Evolutionary conservation across 2,329 filamentous ascomycete genomes (phyloP).

Genomic region (Colletotrichum trifolii): DNA sequence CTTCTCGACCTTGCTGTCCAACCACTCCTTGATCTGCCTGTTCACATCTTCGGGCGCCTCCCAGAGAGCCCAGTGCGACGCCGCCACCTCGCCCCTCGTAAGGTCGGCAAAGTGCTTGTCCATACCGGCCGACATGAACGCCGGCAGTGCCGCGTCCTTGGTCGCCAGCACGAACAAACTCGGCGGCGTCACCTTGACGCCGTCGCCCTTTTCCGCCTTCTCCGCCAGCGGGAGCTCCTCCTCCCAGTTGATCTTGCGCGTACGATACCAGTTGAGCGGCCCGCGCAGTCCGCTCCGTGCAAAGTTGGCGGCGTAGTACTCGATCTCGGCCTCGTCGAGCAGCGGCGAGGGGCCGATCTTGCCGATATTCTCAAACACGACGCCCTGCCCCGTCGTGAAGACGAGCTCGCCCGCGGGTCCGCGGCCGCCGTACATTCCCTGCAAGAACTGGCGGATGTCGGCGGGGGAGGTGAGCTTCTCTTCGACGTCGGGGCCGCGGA

Average conservation of each 20-base stretch:
- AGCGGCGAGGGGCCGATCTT: constrained; percentile 67
- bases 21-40: constrained; percentile 72
- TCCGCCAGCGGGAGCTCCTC: constrained; percentile 75
- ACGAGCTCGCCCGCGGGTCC: constrained; percentile 64
- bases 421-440: constrained; percentile 75
- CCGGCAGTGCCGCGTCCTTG: constrained; percentile 77
- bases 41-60: constrained; percentile 80
- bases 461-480: constrained; percentile 65
- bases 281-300: constrained; percentile 78
- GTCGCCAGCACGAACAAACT: constrained; percentile 80
- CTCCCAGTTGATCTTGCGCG: constrained; percentile 75
- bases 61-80: constrained; percentile 85
- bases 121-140: constrained; percentile 79
- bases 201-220: constrained; percentile 52
- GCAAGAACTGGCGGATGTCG: constrained; percentile 77
- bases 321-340: constrained; percentile 75
- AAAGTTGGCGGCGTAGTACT: constrained; percentile 82
- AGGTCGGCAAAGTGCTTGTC: constrained; percentile 72
- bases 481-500: constrained; percentile 76
- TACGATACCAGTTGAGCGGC: constrained; percentile 91
- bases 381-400: constrained; percentile 71
- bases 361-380: constrained; percentile 72
- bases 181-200: constrained; percentile 65
- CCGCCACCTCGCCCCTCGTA: constrained; percentile 72
- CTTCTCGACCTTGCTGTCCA: constrained; percentile 54